phyloP scores from a whole-genome alignment of 352 stramenopile species.

The Globisporangium recalcitrans region DNA sequence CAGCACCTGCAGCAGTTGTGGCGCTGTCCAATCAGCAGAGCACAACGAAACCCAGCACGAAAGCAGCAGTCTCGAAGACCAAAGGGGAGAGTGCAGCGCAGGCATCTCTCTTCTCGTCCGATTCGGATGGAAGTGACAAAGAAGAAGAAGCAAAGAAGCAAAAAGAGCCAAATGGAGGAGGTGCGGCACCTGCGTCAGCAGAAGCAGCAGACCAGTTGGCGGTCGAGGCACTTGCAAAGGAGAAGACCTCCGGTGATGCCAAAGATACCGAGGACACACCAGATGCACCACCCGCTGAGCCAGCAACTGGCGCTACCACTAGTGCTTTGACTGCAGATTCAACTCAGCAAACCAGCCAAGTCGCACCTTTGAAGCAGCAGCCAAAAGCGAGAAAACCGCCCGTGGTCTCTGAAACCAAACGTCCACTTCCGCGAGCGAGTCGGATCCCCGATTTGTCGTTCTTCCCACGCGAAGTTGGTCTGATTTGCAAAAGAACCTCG shows the following conservation, averaged over 20 bases:
- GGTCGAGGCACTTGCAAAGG: not conserved
- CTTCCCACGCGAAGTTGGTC: conserved; percentile 32
- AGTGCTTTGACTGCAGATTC: not conserved
- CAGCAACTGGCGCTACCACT: not conserved
- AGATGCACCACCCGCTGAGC: not conserved
- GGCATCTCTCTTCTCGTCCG: conserved; percentile 14
- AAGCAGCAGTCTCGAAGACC: not conserved
- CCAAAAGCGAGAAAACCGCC: not conserved
- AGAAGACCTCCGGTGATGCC: not conserved
- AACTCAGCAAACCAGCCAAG: too few relatives aligned
- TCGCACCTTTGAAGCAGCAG: not conserved
- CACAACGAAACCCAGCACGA: not conserved
- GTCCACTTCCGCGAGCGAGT: conserved; percentile 27
- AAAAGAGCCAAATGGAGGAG: not conserved
- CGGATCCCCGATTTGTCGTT: conserved; percentile 48
- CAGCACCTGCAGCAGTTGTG: not conserved
- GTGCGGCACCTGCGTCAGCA: too few relatives aligned
- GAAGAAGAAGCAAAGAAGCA: not conserved
- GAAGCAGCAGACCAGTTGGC: not conserved
- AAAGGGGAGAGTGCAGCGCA: not conserved
- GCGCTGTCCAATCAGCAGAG: not conserved
- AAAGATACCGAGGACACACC: not conserved
- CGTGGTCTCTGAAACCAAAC: conserved; percentile 12
- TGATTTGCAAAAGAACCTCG: conserved; percentile 54
- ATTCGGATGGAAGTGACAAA: not conserved